A percentile compares a stretch with the other conserved stretches of the same genome.
These are phyloP conservation scores for Linnemannia exigua DNA, from an alignment of 192 early-diverging fungal species.

Conservation along the genomic window DNA sequence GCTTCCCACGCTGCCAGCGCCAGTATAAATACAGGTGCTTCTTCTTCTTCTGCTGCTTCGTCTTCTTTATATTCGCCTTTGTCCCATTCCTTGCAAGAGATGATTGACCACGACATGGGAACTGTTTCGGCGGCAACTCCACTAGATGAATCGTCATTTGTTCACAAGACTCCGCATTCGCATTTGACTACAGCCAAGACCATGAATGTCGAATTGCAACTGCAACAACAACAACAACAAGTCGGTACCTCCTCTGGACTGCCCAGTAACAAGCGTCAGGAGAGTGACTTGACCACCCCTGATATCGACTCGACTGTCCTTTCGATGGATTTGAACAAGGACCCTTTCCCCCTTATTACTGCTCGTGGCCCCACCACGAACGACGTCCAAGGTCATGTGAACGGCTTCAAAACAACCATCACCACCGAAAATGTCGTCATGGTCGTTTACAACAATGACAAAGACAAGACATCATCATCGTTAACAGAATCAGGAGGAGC, in stretches of 20 bases:
- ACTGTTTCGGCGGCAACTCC: neutral
- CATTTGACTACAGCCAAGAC: neutral
- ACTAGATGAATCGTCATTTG: neutral
- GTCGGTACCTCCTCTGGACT: neutral
- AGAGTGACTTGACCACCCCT: constrained; percentile 8
- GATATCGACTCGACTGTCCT: constrained; percentile 21
- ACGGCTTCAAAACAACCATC: neutral
- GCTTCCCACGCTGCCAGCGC: neutral
- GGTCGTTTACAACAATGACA: neutral
- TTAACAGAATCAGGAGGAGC: neutral
- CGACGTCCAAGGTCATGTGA: neutral
- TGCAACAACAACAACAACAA: neutral
- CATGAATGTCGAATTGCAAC: neutral
- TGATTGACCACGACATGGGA: neutral
- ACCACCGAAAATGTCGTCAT: constrained; percentile 1
- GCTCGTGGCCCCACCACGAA: too few relatives aligned
- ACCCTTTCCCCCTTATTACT: neutral
- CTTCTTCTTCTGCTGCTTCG: neutral
- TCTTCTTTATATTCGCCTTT: neutral
- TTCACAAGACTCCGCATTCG: neutral
- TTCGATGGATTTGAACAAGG: constrained; percentile 27
- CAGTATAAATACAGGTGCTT: neutral
- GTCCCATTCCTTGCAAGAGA: neutral
- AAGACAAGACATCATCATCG: neutral
- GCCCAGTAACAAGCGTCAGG: constrained; percentile 29